These are phyloP conservation scores for Saturnispora halmiae DNA, from an alignment of 805 yeast species.

Conservation along the genomic window DNA sequence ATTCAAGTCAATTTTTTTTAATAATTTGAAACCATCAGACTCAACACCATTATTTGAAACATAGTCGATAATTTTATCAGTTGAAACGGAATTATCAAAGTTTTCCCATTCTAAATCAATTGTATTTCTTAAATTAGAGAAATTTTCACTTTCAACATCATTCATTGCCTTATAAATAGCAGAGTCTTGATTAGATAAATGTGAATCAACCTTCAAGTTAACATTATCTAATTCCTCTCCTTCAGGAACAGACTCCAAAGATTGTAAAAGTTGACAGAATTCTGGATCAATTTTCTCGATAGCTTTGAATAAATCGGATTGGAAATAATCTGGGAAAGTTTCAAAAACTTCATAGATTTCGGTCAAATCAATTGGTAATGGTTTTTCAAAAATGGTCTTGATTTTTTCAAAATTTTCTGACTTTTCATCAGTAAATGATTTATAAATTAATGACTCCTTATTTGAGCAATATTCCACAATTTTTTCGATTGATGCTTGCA, in stretches of 20 bases:
- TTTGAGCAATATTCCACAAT: conserved; percentile 19
- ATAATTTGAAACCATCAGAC: conserved; percentile 19
- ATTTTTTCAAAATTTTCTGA: conserved; percentile 17
- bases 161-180: conserved; percentile 21
- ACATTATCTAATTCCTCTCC: conserved; percentile 18
- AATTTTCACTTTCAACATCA: conserved; percentile 16
- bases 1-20: conserved; percentile 19
- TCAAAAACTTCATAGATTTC: conserved; percentile 24
- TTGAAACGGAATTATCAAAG: conserved; percentile 16
- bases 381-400: conserved; percentile 18
- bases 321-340: conserved; percentile 19
- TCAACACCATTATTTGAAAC: conserved; percentile 19
- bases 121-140: conserved; percentile 12
- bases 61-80: conserved; percentile 20
- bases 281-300: conserved; percentile 19
- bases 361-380: conserved; percentile 21
- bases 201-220: conserved; percentile 16
- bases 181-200: conserved; percentile 14
- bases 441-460: conserved; percentile 16
- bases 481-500: conserved; percentile 14
- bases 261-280: conserved; percentile 18
- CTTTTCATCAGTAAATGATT: conserved; percentile 19
- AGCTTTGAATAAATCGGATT: conserved; percentile 13
- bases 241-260: conserved; percentile 20
- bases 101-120: conserved; percentile 18